Base-by-base conservation (phyloP, 2,329 filamentous ascomycete genomes). In the Acephala macrosclerotiorum region DNA sequence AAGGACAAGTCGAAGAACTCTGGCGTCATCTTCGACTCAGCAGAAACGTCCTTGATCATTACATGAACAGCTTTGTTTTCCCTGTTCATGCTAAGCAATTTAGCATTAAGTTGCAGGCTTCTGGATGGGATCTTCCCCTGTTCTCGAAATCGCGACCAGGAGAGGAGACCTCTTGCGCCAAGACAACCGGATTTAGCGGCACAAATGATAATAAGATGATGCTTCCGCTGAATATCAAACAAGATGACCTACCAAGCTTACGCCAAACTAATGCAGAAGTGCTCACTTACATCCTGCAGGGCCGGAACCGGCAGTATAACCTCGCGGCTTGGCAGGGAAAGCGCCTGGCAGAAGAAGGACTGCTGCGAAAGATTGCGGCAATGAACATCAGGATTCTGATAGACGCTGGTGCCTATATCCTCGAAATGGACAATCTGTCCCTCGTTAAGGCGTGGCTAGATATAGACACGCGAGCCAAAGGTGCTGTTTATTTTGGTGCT, bases 171-270 rank as follows among this genome's bases (percentile, higher is more conserved):
- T 33, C 29, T 4, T 33, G 29, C 29, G 29, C 29, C 29, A 33
- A 83, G 1, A 90, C 89, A 0, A 91, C 89, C 0, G 90, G 90
- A 0, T 93, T 93, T 73, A 90, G 87, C 8, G 90, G 90, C 0
- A 93, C 91, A 0, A 92, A 91, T 51, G 90, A 93, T 72, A 87
- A 85, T 20, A 80, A 83, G 40, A 78, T 77, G 0, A 79, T 90
- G 38, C 76, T 92, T 0, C 90, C 90, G 0, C 74, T 87, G 20
- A 87, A 82, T 0, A 86, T 92, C 22, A 75, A 79, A 25, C 89
- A 92, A 59, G 76, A 85, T 0, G 89, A 93, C 65, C 79, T 93
- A 0, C 77, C 80, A 0, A 75, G 79, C 0, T 79, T 91, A 0
- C 71, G 76, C 0, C 85, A 90, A 56, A 91, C 88, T 0, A 91